Conservation (phyloP, 768 basidiomycete genomes). For the Tephrocybe rancida region DNA sequence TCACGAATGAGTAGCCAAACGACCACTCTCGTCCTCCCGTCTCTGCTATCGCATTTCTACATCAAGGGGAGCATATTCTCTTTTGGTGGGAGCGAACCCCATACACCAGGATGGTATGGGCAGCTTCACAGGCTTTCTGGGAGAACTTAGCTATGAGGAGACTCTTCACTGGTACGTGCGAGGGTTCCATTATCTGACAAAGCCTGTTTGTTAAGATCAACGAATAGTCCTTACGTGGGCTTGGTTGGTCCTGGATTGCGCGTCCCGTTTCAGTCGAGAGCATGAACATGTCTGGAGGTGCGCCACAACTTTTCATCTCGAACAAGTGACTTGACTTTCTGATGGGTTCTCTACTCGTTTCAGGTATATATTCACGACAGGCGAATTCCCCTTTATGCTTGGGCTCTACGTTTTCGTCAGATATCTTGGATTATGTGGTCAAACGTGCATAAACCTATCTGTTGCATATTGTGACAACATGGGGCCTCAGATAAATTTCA, state of each 20-base stretch:
- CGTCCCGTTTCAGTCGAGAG: constrained; percentile 6
- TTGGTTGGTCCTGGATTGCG: constrained; percentile 12
- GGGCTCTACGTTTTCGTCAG: constrained; percentile 13
- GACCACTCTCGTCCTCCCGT: no score
- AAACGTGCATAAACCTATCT: constrained; percentile 9
- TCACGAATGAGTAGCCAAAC: no score
- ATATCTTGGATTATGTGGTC: constrained; percentile 18
- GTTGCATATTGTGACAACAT: not conserved
- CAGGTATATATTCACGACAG: not conserved
- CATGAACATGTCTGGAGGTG: constrained; percentile 13
- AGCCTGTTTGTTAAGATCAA: not conserved
- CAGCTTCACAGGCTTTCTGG: not conserved
- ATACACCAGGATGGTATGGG: not conserved
- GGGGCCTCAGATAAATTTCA: not conserved
- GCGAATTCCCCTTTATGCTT: not conserved
- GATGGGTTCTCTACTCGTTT: no score
- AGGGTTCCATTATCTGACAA: not conserved
- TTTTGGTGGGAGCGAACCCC: not conserved
- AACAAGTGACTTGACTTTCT: no score
- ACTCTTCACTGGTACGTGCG: constrained; percentile 7
- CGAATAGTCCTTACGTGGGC: constrained; percentile 6
- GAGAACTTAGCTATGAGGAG: constrained; percentile 6
- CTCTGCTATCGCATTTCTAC: no score
- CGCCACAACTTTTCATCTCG: not conserved
- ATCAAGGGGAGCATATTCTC: no score